Base-by-base conservation (phyloP, 192 early-diverging fungal species). In the Coemansia pectinata region DNA sequence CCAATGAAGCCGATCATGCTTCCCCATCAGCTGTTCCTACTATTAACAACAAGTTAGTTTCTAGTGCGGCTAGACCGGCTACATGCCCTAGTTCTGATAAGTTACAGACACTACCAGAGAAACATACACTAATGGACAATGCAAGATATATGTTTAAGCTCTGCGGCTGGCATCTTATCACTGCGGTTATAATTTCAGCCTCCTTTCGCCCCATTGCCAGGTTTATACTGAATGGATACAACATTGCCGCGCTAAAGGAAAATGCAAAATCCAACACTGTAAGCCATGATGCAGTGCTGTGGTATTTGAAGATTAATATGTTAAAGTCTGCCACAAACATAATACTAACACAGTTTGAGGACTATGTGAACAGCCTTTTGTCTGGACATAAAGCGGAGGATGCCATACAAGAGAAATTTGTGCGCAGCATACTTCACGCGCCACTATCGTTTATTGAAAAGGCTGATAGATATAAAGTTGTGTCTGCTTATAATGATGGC, bases 161-260 rank as follows among this genome's bases (percentile, higher is more conserved):
- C 12, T 41, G 40, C 4, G 40, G 40, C 40, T 41, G 40, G 40
- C 40, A 41, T 10, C 40, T 41, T 10, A 15, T 41, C 40, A 41
- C 40, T 15, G 40, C 40, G 12, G 4, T 41, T 15, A 10, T 41
- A 41, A 41, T 41, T 3, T 41, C 40, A 15, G 40, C 40, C 14
- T 41, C 40, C 12, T 41, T 41, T 15, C 40, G 40, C 40, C 73
- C 73, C 6, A 52, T 75, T 3, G 45, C 31, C 15, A 66, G 58
- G 29, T 75, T 70, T 45, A 21, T 75, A 27, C 69, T 75, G 53
- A 63, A 75, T 33, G 73, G 73, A 2, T 66, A 70, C 42, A 55
- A 69, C 19, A 44, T 75, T 25, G 58, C 50, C 4, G 61, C 73
- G 21, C 63, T 75, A 11, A 68, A 66, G 15, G n/a, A n/a, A 17